A percentile compares a stretch with the other conserved stretches of the same genome.
phyloP scores from a whole-genome alignment of 148 eudicot species.

The Suaeda aralocaspica region DNA sequence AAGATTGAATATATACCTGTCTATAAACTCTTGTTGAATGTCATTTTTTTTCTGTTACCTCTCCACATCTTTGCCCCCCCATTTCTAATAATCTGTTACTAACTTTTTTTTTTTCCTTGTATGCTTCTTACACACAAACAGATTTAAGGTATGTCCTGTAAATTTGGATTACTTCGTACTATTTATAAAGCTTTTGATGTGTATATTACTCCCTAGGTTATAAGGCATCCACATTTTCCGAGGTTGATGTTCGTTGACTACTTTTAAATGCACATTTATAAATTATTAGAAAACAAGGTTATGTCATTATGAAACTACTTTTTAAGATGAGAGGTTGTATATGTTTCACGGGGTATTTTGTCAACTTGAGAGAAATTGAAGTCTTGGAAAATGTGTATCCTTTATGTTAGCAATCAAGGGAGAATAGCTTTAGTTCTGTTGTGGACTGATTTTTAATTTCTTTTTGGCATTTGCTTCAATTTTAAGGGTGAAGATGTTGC shows the following conservation, averaged over 20 bases:
- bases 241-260: not conserved
- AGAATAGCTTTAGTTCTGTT: not conserved
- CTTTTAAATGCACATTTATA: not conserved
- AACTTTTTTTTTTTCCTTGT: constrained; percentile 27
- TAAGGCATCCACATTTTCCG: not conserved
- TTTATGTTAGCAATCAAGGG: not conserved
- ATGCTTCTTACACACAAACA: constrained; percentile 25
- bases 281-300: not conserved
- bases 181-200: not conserved
- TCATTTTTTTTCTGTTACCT: not conserved
- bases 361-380: not conserved
- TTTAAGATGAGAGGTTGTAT: not conserved
- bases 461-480: not conserved
- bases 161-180: not conserved
- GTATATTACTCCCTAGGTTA: not conserved
- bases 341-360: not conserved
- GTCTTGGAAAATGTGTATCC: not conserved
- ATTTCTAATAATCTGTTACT: constrained; percentile 26
- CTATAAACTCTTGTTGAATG: not conserved
- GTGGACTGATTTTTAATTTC: not conserved
- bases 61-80: not conserved
- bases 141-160: constrained; percentile 67
- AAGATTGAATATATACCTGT: not conserved
- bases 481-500: constrained; percentile 91
- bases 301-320: not conserved